Evolutionary conservation across 495 filamentous ascomycete genomes (phyloP).

Genomic region (Aspergillus coremiiformis): DNA sequence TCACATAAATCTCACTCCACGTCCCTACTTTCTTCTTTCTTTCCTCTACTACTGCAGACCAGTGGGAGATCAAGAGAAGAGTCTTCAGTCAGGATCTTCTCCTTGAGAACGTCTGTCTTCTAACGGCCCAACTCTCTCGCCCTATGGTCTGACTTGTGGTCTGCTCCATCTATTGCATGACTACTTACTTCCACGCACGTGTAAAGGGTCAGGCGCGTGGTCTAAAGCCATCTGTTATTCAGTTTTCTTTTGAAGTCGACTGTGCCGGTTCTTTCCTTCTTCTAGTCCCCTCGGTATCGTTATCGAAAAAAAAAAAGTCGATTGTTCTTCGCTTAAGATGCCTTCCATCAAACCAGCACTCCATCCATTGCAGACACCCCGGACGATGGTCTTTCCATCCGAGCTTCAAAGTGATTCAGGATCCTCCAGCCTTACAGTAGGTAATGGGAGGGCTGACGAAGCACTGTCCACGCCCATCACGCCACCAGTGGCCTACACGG

Average conservation of each 20-base stretch:
- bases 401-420: constrained; percentile 47
- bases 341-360: constrained; percentile 57
- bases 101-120: not conserved
- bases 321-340: constrained; percentile 27
- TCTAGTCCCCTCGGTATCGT: not conserved
- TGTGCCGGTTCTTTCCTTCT: not conserved
- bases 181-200: not conserved
- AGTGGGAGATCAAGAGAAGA: constrained; percentile 7
- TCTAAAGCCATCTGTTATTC: not conserved
- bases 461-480: constrained; percentile 73
- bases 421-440: constrained; percentile 28
- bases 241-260: not conserved
- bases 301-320: not conserved
- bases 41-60: constrained; percentile 1
- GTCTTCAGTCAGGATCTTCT: not conserved
- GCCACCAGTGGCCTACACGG: constrained; percentile 83
- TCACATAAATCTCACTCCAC: constrained; percentile 11
- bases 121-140: not conserved
- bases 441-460: constrained; percentile 44
- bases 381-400: constrained; percentile 69
- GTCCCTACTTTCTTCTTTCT: constrained; percentile 2
- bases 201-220: not conserved
- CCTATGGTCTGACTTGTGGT: not conserved
- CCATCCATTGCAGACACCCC: constrained; percentile 68
- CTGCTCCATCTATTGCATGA: not conserved